Evolutionary conservation across 164 flowering plant species (phyloP).

Genomic region (Akebia trifoliata): DNA sequence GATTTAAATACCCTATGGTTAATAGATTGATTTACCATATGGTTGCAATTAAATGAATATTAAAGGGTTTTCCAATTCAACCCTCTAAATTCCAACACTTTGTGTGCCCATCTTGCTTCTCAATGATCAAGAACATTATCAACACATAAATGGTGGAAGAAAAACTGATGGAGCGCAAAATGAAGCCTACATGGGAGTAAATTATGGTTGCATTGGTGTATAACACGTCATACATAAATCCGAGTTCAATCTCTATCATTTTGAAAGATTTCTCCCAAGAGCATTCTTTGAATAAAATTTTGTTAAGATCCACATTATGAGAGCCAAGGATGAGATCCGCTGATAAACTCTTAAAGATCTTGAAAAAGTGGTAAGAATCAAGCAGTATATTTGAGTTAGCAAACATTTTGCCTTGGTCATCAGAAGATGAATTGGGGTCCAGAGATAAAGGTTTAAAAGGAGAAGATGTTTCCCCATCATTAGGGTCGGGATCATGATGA

Average conservation of each 20-base stretch:
- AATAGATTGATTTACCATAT: no score
- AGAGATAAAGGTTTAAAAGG: no score
- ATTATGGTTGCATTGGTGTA: constrained; percentile 26
- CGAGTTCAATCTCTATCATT: constrained; percentile 29
- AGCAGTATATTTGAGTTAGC: not conserved
- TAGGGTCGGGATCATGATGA: not conserved
- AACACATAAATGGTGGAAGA: not conserved
- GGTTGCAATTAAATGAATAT: no score
- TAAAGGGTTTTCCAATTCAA: no score
- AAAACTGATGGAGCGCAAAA: constrained; percentile 1
- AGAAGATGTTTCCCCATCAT: no score
- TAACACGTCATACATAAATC: constrained; percentile 25
- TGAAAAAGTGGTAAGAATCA: not conserved
- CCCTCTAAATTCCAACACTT: no score
- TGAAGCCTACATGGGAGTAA: not conserved
- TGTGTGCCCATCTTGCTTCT: no score
- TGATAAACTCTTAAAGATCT: constrained; percentile 16
- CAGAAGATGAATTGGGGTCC: not conserved
- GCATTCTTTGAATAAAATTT: not conserved
- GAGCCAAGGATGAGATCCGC: constrained; percentile 26
- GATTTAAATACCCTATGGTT: no score
- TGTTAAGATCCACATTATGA: constrained; percentile 17
- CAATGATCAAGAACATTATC: not conserved
- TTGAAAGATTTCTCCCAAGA: constrained; percentile 11
- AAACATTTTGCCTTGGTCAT: no score